phyloP scores from a whole-genome alignment of 225 moss, liverwort and hornwort species.

The Marchantia polymorpha region DNA sequence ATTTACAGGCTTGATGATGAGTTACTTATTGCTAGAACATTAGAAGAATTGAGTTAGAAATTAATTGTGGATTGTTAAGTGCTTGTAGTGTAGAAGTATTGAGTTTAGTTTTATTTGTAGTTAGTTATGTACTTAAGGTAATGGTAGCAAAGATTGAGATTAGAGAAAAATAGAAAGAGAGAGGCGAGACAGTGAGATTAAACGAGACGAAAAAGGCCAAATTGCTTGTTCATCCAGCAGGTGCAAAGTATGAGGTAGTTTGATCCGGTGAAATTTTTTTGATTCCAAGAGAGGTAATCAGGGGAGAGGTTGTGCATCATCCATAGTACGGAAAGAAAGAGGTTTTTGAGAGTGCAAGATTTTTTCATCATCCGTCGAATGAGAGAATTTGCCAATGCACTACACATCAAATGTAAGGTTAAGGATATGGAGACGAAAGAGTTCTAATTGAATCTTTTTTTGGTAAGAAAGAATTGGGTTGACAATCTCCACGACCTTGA shows the following conservation, averaged over 20 bases:
- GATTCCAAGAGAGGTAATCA: background rate
- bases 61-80: no score
- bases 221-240: background rate
- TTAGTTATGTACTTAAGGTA: no score
- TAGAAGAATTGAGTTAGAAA: no score
- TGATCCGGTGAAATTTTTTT: conserved; percentile 31
- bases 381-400: conserved; percentile 6
- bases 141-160: no score
- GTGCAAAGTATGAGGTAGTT: background rate
- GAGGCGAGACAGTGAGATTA: background rate
- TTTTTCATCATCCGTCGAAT: conserved; percentile 4
- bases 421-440: background rate
- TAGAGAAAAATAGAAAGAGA: no score
- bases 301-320: conserved; percentile 9
- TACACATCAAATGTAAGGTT: conserved; percentile 11
- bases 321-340: background rate
- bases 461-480: conserved; percentile 4
- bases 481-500: background rate
- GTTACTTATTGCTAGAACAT: no score
- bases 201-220: no score
- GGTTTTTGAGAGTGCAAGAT: conserved; percentile 3
- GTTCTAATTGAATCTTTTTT: background rate
- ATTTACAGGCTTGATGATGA: no score
- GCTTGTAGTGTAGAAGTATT: no score
- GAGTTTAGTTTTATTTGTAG: no score